Base-by-base conservation (phyloP, 768 basidiomycete species). In the Suillus sp. region DNA sequence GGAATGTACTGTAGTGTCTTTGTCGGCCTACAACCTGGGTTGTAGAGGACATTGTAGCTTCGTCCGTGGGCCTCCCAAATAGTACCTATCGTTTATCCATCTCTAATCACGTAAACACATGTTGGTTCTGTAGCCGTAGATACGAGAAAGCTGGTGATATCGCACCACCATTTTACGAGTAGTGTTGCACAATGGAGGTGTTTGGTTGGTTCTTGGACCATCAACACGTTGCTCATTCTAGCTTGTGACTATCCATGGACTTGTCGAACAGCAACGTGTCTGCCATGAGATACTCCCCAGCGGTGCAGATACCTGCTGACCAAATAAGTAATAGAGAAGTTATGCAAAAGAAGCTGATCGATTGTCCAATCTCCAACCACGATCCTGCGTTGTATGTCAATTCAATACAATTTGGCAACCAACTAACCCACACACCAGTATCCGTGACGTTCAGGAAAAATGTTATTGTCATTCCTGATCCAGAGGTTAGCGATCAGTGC, bases 331-430 rank as follows among this genome's bases (percentile, higher is more conserved):
- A 78, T 42, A 94, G 75, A 1, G 91, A 93, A 1, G 91, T 86
- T 64, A 95, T 92, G 67, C 88, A 89, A 76, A 93, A 95, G 77
- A 94, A 93, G 57, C 84, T 92, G 72, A 95, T 93, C 0, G 91
- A 88, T 70, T 92, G 90, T 7, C 93, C 93, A 59, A 94, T 95
- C 70, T 95, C 91, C 62, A 95, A 78, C 93, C 93, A 95, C 3
- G 90, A 92, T 0, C 93, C 90, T 84, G 68, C 40, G 34, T 20
- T 25, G 63, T 3, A 42, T 25, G 55, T 59, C 64, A 50, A 71
- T 64, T 60, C 50, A 32, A 65, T 4, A 32, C 20, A 48, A 37
- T 8, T 18, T 30, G 37, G 43, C 42, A 10, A 35, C 43, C 35
- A 22, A 30, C 37, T n/a, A 14, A 18, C 59, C 34, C 20, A 68